A percentile compares a stretch with the other conserved stretches of the same genome.
These are phyloP conservation scores for Mucor lusitanicus DNA, from an alignment of 371 early-diverging fungal species.

Conservation along the genomic window DNA sequence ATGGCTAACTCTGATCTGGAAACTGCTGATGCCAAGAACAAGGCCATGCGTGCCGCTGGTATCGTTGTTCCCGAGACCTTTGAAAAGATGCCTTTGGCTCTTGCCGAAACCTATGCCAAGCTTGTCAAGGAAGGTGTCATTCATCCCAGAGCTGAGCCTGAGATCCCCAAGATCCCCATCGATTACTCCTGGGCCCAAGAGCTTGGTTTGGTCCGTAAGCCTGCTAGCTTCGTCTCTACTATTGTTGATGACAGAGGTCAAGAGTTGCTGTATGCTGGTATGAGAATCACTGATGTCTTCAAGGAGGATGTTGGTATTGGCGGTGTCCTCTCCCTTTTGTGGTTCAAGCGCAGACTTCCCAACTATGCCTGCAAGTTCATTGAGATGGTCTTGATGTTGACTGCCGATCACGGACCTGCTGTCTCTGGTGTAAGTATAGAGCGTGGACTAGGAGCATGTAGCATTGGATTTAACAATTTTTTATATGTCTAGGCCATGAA, in stretches of 20 bases:
- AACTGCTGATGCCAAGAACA: constrained; percentile 97
- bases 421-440: constrained; percentile 51
- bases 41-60: constrained; percentile 85
- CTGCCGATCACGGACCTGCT: constrained; percentile 97
- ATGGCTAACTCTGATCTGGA: constrained; percentile 95
- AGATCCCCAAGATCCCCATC: constrained; percentile 97
- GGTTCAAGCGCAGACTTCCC: constrained; percentile 98
- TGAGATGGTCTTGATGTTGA: constrained; percentile 98
- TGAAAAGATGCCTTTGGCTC: constrained; percentile 87
- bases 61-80: constrained; percentile 94
- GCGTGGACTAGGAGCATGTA: not conserved
- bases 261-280: constrained; percentile 97
- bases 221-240: constrained; percentile 96
- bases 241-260: constrained; percentile 99
- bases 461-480: not conserved
- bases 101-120: constrained; percentile 76
- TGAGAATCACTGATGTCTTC: constrained; percentile 97
- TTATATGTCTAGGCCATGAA: constrained; percentile 83
- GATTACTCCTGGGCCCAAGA: constrained; percentile 99
- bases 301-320: constrained; percentile 97
- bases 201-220: constrained; percentile 97
- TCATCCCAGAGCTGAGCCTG: constrained; percentile 81
- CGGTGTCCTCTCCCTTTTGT: constrained; percentile 93
- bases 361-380: constrained; percentile 95
- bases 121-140: constrained; percentile 78